Conservation (phyloP, 768 basidiomycete genomes). For the Mycena vitilis region DNA sequence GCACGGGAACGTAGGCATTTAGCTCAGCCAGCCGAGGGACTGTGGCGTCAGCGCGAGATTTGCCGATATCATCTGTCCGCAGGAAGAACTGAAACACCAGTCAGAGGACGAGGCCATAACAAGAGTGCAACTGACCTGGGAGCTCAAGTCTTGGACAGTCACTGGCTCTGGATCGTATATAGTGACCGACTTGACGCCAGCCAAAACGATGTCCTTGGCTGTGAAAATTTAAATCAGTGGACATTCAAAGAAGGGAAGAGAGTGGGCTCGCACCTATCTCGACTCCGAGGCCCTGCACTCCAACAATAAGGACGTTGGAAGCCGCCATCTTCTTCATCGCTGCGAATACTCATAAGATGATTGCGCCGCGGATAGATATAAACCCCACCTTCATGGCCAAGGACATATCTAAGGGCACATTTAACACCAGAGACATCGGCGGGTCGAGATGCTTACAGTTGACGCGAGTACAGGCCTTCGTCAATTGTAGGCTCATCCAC, state of each 20-base stretch:
- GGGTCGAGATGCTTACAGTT: constrained; percentile 72
- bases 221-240: constrained; percentile 26
- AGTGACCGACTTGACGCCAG: constrained; percentile 97
- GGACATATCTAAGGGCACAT: constrained; percentile 76
- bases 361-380: background rate
- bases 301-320: constrained; percentile 94
- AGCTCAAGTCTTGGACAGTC: constrained; percentile 88
- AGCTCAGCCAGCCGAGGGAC: constrained; percentile 92
- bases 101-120: constrained; percentile 30
- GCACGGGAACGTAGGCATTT: constrained; percentile 95
- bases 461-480: constrained; percentile 93
- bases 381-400: constrained; percentile 90
- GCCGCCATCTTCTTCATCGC: constrained; percentile 99
- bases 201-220: constrained; percentile 96
- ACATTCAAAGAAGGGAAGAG: constrained; percentile 1
- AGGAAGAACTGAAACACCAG: constrained; percentile 84
- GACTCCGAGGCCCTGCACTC: constrained; percentile 91
- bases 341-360: constrained; percentile 46
- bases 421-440: constrained; percentile 33
- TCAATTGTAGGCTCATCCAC: constrained; percentile 90
- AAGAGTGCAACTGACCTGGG: constrained; percentile 71
- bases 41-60: constrained; percentile 87
- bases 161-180: constrained; percentile 94
- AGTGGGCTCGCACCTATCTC: constrained; percentile 78
- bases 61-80: constrained; percentile 86